phyloP scores from a whole-genome alignment of 2,329 filamentous ascomycete genomes.

The Penicillium sp. region DNA sequence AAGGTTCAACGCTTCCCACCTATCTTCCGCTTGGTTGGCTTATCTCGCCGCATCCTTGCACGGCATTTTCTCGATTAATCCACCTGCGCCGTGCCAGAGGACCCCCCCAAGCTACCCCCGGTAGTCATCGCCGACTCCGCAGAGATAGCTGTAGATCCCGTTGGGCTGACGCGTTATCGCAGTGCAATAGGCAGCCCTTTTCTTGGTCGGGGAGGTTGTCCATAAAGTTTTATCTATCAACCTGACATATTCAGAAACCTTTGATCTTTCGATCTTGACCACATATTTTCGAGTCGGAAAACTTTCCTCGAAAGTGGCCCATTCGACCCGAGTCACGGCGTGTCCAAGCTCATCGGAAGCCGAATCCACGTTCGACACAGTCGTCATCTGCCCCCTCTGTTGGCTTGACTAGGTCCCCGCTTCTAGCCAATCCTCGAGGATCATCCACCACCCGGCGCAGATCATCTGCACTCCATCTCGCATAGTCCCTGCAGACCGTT shows the following conservation, averaged over 20 bases:
- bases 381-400: constrained; percentile 38
- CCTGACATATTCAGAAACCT: constrained; percentile 1
- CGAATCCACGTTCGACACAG: constrained; percentile 21
- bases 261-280: background rate
- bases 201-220: constrained; percentile 9
- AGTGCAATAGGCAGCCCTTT: constrained; percentile 7
- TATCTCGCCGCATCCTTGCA: constrained; percentile 15
- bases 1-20: constrained; percentile 21
- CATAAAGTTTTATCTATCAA: constrained; percentile 16
- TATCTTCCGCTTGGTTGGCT: constrained; percentile 13
- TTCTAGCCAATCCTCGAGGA: constrained; percentile 20
- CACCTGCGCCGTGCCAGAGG: constrained; percentile 15
- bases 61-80: constrained; percentile 13
- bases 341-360: constrained; percentile 10
- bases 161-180: constrained; percentile 4
- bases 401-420: constrained; percentile 26
- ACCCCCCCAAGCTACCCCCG: background rate
- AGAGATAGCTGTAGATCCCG: constrained; percentile 10
- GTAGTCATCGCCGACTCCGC: background rate
- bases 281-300: constrained; percentile 4
- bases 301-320: background rate
- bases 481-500: constrained; percentile 47
- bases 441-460: constrained; percentile 36
- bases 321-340: constrained; percentile 12
- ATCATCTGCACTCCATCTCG: constrained; percentile 54